These are phyloP conservation scores for Pseudogymnoascus sp. DNA, from an alignment of 2,329 filamentous ascomycete genomes.

Conservation along the genomic window DNA sequence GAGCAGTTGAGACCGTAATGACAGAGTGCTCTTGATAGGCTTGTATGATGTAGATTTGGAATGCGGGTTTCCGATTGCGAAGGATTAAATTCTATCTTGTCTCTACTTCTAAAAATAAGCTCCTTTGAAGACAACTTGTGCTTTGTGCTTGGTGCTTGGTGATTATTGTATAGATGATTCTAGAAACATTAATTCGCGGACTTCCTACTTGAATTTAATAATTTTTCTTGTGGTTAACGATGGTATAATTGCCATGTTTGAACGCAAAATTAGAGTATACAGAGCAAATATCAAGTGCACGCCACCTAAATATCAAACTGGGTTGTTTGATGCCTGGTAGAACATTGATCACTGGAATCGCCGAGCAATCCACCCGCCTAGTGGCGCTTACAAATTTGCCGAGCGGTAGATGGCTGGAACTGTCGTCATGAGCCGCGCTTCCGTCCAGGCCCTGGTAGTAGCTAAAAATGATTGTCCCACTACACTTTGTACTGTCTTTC, in stretches of 20 bases:
- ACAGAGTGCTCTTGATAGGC: slow-evolving; percentile 3
- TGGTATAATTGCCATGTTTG: not conserved
- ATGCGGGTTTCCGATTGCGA: not conserved
- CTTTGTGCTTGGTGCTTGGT: not conserved
- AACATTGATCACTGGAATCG: not conserved
- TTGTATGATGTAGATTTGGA: not conserved
- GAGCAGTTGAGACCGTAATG: not conserved
- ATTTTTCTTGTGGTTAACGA: not conserved
- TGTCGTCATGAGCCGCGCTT: slow-evolving; percentile 6
- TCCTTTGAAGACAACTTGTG: not conserved
- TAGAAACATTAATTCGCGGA: not conserved
- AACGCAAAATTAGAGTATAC: not conserved
- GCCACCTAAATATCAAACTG: slow-evolving; percentile 2
- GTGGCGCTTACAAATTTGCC: slow-evolving; percentile 4
- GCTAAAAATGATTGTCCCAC: slow-evolving; percentile 4
- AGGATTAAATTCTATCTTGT: not conserved
- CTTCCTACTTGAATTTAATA: not conserved
- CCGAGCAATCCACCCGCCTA: not conserved
- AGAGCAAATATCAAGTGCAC: not conserved
- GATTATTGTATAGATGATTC: not conserved
- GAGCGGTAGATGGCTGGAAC: slow-evolving; percentile 1
- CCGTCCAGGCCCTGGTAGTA: not conserved
- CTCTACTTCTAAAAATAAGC: not conserved
- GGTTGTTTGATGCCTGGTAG: not conserved
- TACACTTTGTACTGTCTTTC: not conserved